Conservation (phyloP, 2,329 filamentous ascomycete genomes). For the Xylariaceae sp. region DNA sequence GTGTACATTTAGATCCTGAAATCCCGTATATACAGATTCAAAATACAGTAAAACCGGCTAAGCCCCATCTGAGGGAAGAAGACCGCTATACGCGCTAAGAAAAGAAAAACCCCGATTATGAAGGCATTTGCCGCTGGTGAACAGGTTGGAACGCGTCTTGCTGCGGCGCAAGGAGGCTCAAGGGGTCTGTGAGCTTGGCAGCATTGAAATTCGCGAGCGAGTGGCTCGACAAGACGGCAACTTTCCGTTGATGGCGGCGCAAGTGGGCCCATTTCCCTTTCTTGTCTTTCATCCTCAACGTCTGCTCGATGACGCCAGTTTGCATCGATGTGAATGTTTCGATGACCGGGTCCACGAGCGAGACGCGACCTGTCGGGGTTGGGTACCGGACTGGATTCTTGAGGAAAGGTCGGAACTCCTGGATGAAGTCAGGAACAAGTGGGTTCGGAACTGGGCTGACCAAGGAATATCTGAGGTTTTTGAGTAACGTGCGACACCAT, state of each 20-base stretch:
- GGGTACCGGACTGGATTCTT: conserved; percentile 46
- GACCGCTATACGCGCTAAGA: not conserved
- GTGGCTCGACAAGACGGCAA: conserved; percentile 19
- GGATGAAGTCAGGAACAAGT: conserved; percentile 51
- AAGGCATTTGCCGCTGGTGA: not conserved
- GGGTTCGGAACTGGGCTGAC: conserved; percentile 26
- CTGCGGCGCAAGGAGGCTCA: conserved; percentile 18
- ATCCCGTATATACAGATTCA: not conserved
- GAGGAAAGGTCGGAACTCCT: conserved; percentile 56
- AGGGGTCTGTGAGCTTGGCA: conserved; percentile 18
- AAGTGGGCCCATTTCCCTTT: not conserved
- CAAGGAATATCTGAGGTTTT: conserved; percentile 12
- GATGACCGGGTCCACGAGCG: conserved; percentile 41
- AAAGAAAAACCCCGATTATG: too few relatives aligned
- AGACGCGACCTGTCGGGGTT: conserved; percentile 48
- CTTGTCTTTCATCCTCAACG: conserved; percentile 11
- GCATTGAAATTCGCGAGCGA: conserved; percentile 30
- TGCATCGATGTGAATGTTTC: conserved; percentile 14
- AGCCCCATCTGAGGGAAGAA: not conserved
- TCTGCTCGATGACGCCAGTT: conserved; percentile 14
- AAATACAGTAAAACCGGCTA: conserved; percentile 11
- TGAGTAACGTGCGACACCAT: conserved; percentile 38
- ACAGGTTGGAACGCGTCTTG: not conserved
- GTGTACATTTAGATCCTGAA: conserved; percentile 7
- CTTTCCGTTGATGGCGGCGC: not conserved